A percentile compares a stretch with the other conserved stretches of the same genome.
Conservation (phyloP, 345 rosid species). For the Linum tenue region DNA sequence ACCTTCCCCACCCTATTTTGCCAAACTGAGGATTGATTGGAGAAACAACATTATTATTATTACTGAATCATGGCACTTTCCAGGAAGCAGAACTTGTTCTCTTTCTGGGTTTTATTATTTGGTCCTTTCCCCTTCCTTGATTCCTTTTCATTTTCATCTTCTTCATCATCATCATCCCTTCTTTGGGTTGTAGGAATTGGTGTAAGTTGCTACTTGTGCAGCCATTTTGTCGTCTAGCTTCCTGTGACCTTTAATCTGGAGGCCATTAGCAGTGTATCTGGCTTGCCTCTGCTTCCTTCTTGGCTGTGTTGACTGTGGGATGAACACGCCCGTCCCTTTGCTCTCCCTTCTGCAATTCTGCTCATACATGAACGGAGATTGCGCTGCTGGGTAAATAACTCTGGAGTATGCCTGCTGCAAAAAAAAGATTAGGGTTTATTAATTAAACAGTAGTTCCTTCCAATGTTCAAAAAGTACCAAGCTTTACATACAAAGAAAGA, state of each 20-base stretch:
- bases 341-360: constrained; percentile 48
- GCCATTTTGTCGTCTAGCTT: constrained; percentile 26
- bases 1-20: background rate
- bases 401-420: constrained; percentile 36
- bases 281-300: constrained; percentile 64
- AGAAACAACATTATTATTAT: constrained; percentile 8
- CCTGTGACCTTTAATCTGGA: constrained; percentile 35
- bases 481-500: too few relatives aligned
- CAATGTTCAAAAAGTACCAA: too few relatives aligned
- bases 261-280: constrained; percentile 30
- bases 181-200: constrained; percentile 29
- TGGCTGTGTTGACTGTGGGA: constrained; percentile 58
- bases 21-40: constrained; percentile 13
- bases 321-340: constrained; percentile 92
- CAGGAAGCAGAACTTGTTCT: background rate
- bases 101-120: background rate
- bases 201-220: constrained; percentile 23
- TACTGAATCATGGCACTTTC: constrained; percentile 2
- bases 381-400: constrained; percentile 32
- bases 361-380: constrained; percentile 37
- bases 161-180: constrained; percentile 18
- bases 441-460: constrained; percentile 4
- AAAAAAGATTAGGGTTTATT: too few relatives aligned
- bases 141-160: too few relatives aligned
- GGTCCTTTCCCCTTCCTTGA: background rate